Base-by-base conservation (phyloP, 371 early-diverging fungal species). In the Rhizopus sp. region DNA sequence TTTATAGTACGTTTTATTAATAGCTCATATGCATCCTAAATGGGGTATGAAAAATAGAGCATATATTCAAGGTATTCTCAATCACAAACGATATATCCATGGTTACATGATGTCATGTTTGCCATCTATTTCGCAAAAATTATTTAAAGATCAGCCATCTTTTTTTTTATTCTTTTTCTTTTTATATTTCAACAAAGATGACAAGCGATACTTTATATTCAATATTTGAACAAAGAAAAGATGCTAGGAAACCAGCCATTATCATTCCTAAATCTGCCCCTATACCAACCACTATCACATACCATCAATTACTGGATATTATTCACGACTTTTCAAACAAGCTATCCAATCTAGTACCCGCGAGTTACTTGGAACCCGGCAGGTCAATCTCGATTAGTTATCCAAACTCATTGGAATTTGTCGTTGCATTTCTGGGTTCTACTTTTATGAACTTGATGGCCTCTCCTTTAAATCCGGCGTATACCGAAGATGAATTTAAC, bases 401-500 rank as follows among this genome's bases (percentile, higher is more conserved):
- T 55, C 85, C 85, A 17, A 92, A 92, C 64, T 80, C 87, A 0
- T 63, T 92, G 4, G 86, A 87, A 59, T 89, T 86, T 57, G 69
- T 84, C 10, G 70, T 87, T 29, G 71, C 84, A 32, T 93, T 95
- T 53, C 73, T 94, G 42, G 91, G 82, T 7, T 77, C 81, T 5
- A 78, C 86, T 1, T 69, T 83, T 5, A 62, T 81, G 72, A 83
- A 89, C 46, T 75, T 85, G 57, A 68, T 87, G 6, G 82, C 93
- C 3, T 87, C 90, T 16, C 95, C 94, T 15, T 77, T 95, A 45
- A 93, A 93, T 59, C 84, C 92, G 10, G 78, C 80, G 3, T 87
- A 90, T 63, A 86, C 86, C 17, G 79, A 79, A 45, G 80, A 81
- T 35, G 94, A 94, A 72, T 80, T 93, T 44, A 83, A 82, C 47